A percentile compares a stretch with the other conserved stretches of the same genome.
Conservation (phyloP, 1,284 basidiomycete genomes). For the Ustilago trichophora region DNA sequence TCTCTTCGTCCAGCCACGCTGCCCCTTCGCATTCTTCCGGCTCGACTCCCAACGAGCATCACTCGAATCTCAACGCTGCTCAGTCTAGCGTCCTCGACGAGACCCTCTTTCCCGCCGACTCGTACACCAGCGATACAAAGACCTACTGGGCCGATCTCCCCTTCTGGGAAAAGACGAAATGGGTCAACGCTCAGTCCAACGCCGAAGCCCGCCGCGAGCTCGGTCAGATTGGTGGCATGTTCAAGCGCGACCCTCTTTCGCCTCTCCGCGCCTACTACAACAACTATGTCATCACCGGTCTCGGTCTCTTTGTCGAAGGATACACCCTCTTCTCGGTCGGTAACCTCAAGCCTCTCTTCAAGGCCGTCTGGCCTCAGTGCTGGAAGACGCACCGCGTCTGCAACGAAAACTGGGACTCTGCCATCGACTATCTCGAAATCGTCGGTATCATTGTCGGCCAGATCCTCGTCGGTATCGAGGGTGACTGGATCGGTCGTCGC, state of each 20-base stretch:
- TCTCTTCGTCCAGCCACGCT: constrained; percentile 8
- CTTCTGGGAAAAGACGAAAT: constrained; percentile 58
- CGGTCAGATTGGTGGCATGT: constrained; percentile 68
- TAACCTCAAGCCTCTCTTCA: constrained; percentile 68
- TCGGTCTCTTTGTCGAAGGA: constrained; percentile 71
- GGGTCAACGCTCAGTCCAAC: constrained; percentile 69
- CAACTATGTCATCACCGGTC: constrained; percentile 70
- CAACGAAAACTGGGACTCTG: constrained; percentile 69
- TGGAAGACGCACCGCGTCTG: constrained; percentile 69
- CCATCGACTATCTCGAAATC: constrained; percentile 69
- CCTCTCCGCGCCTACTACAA: constrained; percentile 69
- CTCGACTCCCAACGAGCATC: constrained; percentile 8
- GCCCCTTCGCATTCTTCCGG: constrained; percentile 6
- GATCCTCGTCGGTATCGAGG: constrained; percentile 71
- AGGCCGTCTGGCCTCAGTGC: constrained; percentile 70
- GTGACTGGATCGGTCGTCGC: constrained; percentile 71
- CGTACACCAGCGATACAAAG: constrained; percentile 56
- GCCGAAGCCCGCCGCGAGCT: constrained; percentile 69
- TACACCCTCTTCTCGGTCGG: constrained; percentile 71
- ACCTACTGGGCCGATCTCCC: constrained; percentile 68
- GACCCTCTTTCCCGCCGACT: constrained; percentile 61
- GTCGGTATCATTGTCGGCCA: constrained; percentile 72
- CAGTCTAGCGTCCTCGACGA: constrained; percentile 48
- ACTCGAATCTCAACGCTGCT: constrained; percentile 4
- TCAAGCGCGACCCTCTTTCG: constrained; percentile 69